Conservation (phyloP, 2,329 filamentous ascomycete species). For the Trichoderma atrobrunneum region DNA sequence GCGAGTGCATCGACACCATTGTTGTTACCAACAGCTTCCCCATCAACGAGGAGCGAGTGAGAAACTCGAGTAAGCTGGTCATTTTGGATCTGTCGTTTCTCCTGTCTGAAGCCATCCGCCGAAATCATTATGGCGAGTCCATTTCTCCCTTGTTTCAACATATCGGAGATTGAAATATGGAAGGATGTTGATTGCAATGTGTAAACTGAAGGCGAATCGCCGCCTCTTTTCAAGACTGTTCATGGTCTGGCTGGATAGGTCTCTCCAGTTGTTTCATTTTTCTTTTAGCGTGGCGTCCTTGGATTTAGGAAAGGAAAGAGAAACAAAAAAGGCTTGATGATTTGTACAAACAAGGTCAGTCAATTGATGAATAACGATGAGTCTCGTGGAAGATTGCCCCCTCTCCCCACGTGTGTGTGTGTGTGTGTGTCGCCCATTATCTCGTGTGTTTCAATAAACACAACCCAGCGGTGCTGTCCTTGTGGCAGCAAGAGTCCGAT, state of each 20-base stretch:
- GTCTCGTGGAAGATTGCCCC: background rate
- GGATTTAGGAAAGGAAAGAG: constrained; percentile 16
- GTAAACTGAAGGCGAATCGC: background rate
- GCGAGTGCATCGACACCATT: constrained; percentile 89
- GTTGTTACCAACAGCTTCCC: constrained; percentile 98
- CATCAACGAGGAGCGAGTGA: constrained; percentile 71
- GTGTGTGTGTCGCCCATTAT: background rate
- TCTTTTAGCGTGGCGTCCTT: constrained; percentile 38
- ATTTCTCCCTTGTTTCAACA: constrained; percentile 69
- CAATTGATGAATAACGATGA: constrained; percentile 21
- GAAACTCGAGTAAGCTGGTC: constrained; percentile 75
- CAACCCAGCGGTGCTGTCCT: constrained; percentile 69
- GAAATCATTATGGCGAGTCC: constrained; percentile 94
- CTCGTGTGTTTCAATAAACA: background rate
- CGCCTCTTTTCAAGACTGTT: background rate
- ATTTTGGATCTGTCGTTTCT: constrained; percentile 86
- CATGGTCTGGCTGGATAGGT: constrained; percentile 9
- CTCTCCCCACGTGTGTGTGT: background rate
- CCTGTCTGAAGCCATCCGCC: constrained; percentile 85
- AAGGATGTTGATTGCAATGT: background rate
- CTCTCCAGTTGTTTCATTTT: constrained; percentile 21
- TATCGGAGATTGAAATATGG: constrained; percentile 48
- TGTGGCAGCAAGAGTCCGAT: constrained; percentile 69
- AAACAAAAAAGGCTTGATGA: background rate
- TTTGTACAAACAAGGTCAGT: constrained; percentile 25